Percentiles rank a stretch among this genome's conserved stretches.
Conservation (phyloP, 495 filamentous ascomycete species). For the Xanthoparmelia taractica region DNA sequence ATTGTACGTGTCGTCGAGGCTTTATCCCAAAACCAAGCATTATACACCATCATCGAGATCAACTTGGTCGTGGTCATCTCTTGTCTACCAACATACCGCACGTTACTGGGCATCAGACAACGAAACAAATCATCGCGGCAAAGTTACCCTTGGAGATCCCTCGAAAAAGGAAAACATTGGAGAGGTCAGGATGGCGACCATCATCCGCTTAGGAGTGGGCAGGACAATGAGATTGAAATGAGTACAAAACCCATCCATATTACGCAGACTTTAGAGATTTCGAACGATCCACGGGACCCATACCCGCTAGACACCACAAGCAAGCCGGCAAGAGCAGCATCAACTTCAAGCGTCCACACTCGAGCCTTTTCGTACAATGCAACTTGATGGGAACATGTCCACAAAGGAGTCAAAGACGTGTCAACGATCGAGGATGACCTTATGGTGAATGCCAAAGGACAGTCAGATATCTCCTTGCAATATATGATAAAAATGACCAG, state of each 20-base stretch:
- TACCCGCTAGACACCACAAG: neutral
- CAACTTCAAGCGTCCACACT: neutral
- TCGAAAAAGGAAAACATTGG: neutral
- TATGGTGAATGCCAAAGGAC: too few relatives aligned
- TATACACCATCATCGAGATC: slow-evolving; percentile 11
- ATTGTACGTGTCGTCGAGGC: slow-evolving; percentile 11
- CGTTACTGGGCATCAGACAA: neutral
- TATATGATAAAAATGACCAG: too few relatives aligned
- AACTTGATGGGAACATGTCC: neutral
- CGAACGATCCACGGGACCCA: neutral
- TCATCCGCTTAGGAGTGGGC: neutral
- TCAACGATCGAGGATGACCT: too few relatives aligned
- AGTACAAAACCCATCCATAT: neutral
- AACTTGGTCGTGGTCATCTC: slow-evolving; percentile 14
- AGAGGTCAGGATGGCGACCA: neutral
- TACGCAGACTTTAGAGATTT: neutral
- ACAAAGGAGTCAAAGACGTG: too few relatives aligned
- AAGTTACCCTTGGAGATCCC: neutral
- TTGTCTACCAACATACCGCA: slow-evolving; percentile 12
- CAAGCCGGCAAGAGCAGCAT: neutral
- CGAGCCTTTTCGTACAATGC: neutral
- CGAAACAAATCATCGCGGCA: neutral
- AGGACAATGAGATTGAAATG: neutral
- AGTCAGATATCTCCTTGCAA: too few relatives aligned
- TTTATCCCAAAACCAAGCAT: slow-evolving; percentile 2